Evolutionary conservation across 2,329 filamentous ascomycete genomes (phyloP).

Genomic region (Cladophialophora yegresii): DNA sequence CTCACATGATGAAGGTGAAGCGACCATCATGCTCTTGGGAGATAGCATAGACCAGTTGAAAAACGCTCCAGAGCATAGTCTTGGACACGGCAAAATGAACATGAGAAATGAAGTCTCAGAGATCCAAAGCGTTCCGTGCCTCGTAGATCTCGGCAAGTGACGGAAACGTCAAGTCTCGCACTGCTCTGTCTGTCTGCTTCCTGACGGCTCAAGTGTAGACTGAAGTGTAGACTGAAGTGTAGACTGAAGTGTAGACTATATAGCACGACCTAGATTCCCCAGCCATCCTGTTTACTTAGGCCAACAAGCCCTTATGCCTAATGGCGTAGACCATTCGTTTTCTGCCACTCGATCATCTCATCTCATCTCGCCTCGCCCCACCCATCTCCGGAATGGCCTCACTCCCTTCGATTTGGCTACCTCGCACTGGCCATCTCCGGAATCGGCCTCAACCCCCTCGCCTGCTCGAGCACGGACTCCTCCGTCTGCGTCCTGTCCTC

Average conservation of each 20-base stretch:
- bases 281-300: too few relatives aligned
- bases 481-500: not conserved
- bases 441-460: conserved; percentile 5
- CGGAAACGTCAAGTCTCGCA: not conserved
- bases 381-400: conserved; percentile 1
- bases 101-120: not conserved
- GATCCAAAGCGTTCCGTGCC: not conserved
- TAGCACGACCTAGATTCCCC: not conserved
- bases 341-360: too few relatives aligned
- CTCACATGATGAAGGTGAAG: not conserved
- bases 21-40: not conserved
- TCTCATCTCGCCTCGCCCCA: not conserved
- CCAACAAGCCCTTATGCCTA: too few relatives aligned
- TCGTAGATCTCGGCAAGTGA: not conserved
- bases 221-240: too few relatives aligned
- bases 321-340: too few relatives aligned
- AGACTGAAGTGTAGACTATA: too few relatives aligned
- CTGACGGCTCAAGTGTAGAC: too few relatives aligned
- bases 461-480: conserved; percentile 5
- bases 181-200: not conserved
- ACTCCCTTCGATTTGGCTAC: conserved; percentile 2
- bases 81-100: not conserved
- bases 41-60: not conserved
- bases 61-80: not conserved
- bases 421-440: not conserved